These are phyloP conservation scores for Ceratobasidium papillatum DNA, from an alignment of 1,284 basidiomycete species.

Conservation along the genomic window DNA sequence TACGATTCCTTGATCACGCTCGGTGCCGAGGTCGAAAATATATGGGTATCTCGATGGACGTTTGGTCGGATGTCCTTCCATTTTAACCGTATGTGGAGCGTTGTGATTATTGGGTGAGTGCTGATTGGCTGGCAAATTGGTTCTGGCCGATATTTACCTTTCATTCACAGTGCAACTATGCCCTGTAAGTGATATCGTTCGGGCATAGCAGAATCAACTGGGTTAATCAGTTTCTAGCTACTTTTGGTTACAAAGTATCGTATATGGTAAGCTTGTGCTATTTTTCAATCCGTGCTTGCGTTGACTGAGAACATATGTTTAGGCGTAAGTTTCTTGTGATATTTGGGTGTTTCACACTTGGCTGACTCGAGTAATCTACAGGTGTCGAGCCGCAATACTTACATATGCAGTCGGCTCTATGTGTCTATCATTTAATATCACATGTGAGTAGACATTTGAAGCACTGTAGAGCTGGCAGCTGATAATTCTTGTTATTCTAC, in stretches of 20 bases:
- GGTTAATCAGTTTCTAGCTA: too few relatives aligned
- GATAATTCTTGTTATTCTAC: background rate
- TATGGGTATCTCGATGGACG: background rate
- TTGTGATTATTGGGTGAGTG: background rate
- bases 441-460: background rate
- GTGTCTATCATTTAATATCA: background rate
- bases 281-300: too few relatives aligned
- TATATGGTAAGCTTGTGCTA: too few relatives aligned
- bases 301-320: too few relatives aligned
- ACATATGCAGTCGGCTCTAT: background rate
- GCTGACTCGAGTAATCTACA: background rate
- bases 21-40: background rate
- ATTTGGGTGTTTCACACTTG: background rate
- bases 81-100: conserved; percentile 16
- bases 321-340: background rate
- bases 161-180: background rate
- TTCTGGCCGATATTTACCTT: background rate
- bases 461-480: too few relatives aligned
- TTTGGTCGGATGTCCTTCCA: conserved; percentile 10
- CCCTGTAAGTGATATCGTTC: background rate
- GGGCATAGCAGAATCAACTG: too few relatives aligned
- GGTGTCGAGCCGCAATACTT: background rate
- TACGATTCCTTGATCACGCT: conserved; percentile 4
- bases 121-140: background rate
- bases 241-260: background rate